These are phyloP conservation scores for Boletus edulis DNA, from an alignment of 768 basidiomycete genomes.

Conservation along the genomic window DNA sequence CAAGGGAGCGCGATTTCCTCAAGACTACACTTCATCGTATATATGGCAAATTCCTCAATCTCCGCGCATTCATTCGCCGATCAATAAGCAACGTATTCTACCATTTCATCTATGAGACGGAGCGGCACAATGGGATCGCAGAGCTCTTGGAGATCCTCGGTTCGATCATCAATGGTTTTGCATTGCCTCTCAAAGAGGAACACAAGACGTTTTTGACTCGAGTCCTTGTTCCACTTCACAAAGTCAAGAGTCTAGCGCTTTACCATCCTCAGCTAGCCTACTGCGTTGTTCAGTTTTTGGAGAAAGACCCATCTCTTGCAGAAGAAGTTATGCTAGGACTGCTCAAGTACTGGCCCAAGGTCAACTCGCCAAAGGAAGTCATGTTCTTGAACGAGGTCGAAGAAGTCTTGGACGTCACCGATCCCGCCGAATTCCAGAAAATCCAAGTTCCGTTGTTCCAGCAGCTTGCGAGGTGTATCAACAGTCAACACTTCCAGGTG, in stretches of 20 bases:
- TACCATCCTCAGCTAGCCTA: constrained; percentile 99
- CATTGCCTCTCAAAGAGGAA: constrained; percentile 95
- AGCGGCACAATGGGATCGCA: constrained; percentile 98
- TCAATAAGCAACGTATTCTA: constrained; percentile 99
- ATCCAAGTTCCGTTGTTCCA: constrained; percentile 90
- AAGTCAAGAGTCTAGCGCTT: constrained; percentile 94
- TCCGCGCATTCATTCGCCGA: constrained; percentile 96
- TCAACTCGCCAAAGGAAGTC: constrained; percentile 98
- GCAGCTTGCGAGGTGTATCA: constrained; percentile 95
- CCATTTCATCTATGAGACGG: constrained; percentile 98
- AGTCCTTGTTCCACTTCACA: constrained; percentile 93
- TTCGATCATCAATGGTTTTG: constrained; percentile 99
- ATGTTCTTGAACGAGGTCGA: constrained; percentile 99
- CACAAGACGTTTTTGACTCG: constrained; percentile 97
- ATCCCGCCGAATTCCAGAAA: constrained; percentile 94
- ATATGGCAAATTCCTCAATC: constrained; percentile 98
- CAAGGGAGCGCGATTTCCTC: constrained; percentile 97
- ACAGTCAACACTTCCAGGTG: constrained; percentile 99
- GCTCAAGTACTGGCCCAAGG: constrained; percentile 98
- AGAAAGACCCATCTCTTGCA: constrained; percentile 89
- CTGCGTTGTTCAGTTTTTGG: constrained; percentile 97
- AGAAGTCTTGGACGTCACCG: constrained; percentile 97
- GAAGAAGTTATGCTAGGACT: constrained; percentile 96
- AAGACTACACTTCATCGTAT: constrained; percentile 99
- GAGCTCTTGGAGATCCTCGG: constrained; percentile 97